Base-by-base conservation (phyloP, 345 rosid species). In the Clausena lansium region DNA sequence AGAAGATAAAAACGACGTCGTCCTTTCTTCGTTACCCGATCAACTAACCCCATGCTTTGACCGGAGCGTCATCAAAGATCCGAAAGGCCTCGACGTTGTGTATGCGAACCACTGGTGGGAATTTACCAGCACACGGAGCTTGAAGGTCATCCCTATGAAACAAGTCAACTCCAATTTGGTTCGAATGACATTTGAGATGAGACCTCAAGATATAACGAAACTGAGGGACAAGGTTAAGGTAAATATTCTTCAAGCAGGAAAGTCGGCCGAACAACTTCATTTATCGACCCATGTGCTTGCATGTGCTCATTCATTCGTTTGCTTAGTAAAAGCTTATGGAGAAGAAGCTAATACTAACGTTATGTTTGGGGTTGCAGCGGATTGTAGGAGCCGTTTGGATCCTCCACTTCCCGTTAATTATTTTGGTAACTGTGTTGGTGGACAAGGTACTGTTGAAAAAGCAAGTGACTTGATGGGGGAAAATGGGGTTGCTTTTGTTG, bases 241-340 rank as follows among this genome's bases (percentile, higher is more conserved):
- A 52, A 47, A 28, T 63, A 45, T 45, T 13, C 50, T 45, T 45
- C 50, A 45, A 45, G 6, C 14, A 36, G 50, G 3, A 2, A 67
- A 36, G 25, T 9, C 39, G 22, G n/a, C 38, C 2, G 1, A 10
- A 28, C 47, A 28, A 6, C 74, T 76, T n/a, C 83, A 76, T 38
- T 79, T 87, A 39, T 82, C 86, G 4, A 74, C 80, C 14, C 82
- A 81, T 3, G 86, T 82, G 0, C 27, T 85, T 5, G n/a, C 82
- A 0, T 22, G 22, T 33, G 84, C 82, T 1, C 82, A 81, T 55
- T 1, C 66, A 2, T 35, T 52, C n/a, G 67, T 75, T 27, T 82
- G 87, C 39, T 0, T 78, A 2, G 65, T 79, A 2, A 81, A 74
- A 58, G 76, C 82, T 1, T 66, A 32, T 20, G 83, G 81, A 30